A percentile compares a stretch with the other conserved stretches of the same genome.
Conservation (phyloP, 2,329 filamentous ascomycete species). For the Trichoderma oligosporum region DNA sequence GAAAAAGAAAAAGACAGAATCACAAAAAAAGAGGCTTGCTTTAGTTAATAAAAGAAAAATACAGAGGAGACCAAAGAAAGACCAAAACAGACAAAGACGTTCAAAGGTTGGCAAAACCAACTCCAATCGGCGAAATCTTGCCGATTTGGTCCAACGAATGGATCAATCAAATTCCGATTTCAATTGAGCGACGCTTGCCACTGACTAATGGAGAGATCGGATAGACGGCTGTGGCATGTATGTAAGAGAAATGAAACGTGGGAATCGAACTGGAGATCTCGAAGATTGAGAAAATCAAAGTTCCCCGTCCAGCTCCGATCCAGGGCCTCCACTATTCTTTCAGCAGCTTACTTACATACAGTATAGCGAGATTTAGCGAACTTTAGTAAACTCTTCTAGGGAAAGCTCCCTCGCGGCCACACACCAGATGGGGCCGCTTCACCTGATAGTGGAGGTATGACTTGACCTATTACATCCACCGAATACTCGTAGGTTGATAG, state of each 20-base stretch:
- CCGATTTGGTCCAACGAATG: background rate
- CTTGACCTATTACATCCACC: no score
- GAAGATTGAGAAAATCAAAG: no score
- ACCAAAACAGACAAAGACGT: no score
- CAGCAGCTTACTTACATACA: background rate
- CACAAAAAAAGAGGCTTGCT: background rate
- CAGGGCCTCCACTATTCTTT: no score
- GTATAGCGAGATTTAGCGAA: no score
- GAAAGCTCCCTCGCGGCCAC: slow-evolving; percentile 1
- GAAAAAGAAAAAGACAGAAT: background rate
- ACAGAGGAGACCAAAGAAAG: background rate
- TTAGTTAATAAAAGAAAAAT: slow-evolving; percentile 7
- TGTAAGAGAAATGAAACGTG: no score
- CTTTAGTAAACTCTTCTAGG: no score
- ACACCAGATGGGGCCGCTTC: slow-evolving; percentile 1
- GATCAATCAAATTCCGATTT: background rate
- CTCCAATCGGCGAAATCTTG: background rate
- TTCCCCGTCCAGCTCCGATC: no score
- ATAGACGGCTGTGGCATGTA: slow-evolving; percentile 9
- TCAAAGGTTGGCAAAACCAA: no score
- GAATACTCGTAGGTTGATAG: no score
- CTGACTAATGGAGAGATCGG: background rate
- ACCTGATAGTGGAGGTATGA: no score
- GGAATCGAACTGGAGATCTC: no score
- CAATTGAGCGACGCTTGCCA: background rate